Conservation (phyloP, 805 yeast genomes). For the Cyberlindnera bimundalis region DNA sequence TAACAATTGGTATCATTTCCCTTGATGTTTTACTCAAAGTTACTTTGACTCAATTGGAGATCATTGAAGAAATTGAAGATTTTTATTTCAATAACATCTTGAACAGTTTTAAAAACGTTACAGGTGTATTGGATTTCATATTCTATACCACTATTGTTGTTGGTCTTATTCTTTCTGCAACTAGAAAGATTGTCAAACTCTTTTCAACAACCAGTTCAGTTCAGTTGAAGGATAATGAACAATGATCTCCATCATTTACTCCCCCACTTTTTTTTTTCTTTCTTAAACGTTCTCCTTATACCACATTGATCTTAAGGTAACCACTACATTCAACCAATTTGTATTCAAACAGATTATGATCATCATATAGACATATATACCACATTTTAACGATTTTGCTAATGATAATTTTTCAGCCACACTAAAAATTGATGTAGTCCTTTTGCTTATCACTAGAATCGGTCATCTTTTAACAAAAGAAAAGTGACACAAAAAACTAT, state of each 20-base stretch:
- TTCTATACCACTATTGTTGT: conserved; percentile 14
- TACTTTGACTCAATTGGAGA: conserved; percentile 12
- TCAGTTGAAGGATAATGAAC: conserved; percentile 5
- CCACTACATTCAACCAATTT: too few relatives aligned
- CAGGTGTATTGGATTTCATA: conserved; percentile 10
- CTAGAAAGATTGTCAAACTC: conserved; percentile 8
- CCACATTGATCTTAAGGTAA: too few relatives aligned
- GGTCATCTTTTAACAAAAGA: too few relatives aligned
- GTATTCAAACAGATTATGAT: too few relatives aligned
- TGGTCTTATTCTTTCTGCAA: conserved; percentile 13
- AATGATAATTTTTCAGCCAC: too few relatives aligned
- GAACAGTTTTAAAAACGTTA: conserved; percentile 2
- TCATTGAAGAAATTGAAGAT: conserved; percentile 8
- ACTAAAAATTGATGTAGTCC: too few relatives aligned
- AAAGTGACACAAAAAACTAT: too few relatives aligned
- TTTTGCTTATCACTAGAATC: too few relatives aligned
- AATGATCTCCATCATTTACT: background rate
- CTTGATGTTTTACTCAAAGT: conserved; percentile 13
- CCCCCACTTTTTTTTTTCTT: too few relatives aligned
- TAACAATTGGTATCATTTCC: conserved; percentile 12
- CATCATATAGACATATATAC: too few relatives aligned
- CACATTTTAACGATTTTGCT: too few relatives aligned
- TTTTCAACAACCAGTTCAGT: background rate
- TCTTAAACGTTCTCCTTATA: too few relatives aligned
- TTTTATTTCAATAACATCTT: conserved; percentile 5